Conservation (phyloP, 2,329 filamentous ascomycete genomes). For the Neospermospora avenae region DNA sequence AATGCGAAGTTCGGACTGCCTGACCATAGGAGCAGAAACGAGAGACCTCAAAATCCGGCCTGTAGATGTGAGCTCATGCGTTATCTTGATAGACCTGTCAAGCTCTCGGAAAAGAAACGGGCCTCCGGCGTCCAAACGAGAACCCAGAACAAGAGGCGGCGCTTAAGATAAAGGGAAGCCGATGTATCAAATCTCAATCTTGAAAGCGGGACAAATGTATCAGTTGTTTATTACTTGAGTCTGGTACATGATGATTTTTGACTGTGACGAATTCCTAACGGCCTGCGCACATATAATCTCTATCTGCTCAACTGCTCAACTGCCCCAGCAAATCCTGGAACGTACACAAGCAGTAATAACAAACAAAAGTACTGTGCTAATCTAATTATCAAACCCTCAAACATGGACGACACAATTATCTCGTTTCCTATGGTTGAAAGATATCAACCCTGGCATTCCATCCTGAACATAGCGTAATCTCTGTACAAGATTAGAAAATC, state of each 20-base stretch:
- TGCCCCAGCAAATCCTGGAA: background rate
- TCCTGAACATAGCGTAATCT: constrained; percentile 2
- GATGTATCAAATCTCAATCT: background rate
- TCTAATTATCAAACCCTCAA: background rate
- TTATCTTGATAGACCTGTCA: background rate
- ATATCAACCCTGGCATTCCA: background rate
- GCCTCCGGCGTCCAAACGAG: background rate
- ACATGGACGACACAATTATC: background rate
- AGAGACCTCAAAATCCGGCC: background rate
- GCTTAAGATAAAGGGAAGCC: background rate
- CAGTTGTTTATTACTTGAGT: background rate
- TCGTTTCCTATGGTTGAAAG: background rate
- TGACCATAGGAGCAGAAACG: constrained; percentile 12
- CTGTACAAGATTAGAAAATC: background rate
- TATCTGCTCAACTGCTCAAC: background rate
- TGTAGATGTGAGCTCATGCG: background rate
- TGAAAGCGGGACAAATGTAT: background rate
- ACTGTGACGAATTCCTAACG: background rate
- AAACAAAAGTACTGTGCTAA: background rate
- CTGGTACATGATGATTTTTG: background rate
- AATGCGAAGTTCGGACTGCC: constrained; percentile 21
- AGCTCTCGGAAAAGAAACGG: background rate
- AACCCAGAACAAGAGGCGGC: constrained; percentile 1
- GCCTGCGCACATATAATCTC: background rate
- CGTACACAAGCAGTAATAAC: background rate